Conservation (phyloP, 345 rosid genomes). For the Syzygium jambos region DNA sequence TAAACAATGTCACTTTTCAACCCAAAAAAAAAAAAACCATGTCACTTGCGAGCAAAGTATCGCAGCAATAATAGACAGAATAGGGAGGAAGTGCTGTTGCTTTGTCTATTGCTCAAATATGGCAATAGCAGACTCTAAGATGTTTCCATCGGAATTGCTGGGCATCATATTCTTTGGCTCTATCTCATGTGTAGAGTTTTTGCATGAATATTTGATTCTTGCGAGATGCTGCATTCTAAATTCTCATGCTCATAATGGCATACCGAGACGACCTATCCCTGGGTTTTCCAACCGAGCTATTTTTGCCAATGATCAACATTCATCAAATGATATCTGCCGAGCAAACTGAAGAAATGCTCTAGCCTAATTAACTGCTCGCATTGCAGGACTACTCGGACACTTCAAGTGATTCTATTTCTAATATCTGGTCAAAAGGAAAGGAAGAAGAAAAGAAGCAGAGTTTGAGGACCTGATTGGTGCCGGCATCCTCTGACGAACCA, state of each 20-base stretch:
- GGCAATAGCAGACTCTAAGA: background rate
- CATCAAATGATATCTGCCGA: background rate
- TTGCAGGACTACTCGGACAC: background rate
- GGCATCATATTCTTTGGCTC: background rate
- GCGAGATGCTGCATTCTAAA: background rate
- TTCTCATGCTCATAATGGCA: background rate
- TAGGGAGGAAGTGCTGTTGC: background rate
- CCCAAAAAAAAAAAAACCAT: background rate
- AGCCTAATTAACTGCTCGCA: background rate
- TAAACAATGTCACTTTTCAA: background rate
- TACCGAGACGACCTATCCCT: background rate
- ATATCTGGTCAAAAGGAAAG: background rate
- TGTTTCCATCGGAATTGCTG: background rate
- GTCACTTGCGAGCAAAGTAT: background rate
- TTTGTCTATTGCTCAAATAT: background rate
- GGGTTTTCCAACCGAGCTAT: background rate
- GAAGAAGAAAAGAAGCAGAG: background rate
- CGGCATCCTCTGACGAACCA: conserved; percentile 7
- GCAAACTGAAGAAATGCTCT: background rate
- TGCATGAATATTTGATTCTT: background rate
- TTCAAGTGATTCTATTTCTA: background rate
- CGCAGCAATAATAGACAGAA: background rate
- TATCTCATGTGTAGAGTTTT: background rate
- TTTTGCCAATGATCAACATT: background rate
- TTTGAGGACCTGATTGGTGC: background rate